phyloP scores from a whole-genome alignment of 139 green algal genomes.

The Auxenochlorella pyrenoidosa region DNA sequence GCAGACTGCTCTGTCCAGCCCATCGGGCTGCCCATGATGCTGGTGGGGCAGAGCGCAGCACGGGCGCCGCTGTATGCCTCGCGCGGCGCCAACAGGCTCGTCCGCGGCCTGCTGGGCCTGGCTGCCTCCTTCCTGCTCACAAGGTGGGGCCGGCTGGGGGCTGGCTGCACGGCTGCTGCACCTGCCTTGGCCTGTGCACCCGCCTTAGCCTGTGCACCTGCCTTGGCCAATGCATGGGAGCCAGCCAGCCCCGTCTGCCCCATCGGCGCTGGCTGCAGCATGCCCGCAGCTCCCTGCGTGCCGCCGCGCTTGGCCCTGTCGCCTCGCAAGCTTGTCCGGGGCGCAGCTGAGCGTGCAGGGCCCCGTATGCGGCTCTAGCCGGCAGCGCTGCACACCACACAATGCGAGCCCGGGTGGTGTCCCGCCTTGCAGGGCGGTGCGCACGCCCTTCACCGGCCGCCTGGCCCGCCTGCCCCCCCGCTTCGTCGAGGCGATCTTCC shows the following conservation, averaged over 20 bases:
- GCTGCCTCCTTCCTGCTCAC: slow-evolving; percentile 17
- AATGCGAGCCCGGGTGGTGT: too few species aligned
- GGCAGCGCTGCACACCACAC: neutral
- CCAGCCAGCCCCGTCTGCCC: too few species aligned
- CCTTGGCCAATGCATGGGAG: too few species aligned
- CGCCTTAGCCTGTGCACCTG: too few species aligned
- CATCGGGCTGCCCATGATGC: slow-evolving; percentile 7
- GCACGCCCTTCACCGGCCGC: slow-evolving; percentile 8
- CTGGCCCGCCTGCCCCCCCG: slow-evolving; percentile 10
- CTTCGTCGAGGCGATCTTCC: slow-evolving; percentile 8
- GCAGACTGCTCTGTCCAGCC: neutral
- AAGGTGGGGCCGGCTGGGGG: neutral
- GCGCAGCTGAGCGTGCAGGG: too few species aligned
- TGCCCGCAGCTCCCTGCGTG: too few species aligned
- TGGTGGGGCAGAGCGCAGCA: slow-evolving; percentile 5
- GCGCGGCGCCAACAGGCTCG: neutral
- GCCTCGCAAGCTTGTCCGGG: too few species aligned
- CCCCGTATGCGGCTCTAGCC: neutral
- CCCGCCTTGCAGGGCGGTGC: neutral
- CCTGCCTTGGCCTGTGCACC: too few species aligned
- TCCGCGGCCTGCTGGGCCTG: neutral
- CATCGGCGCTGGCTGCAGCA: too few species aligned
- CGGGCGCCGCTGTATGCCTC: slow-evolving; percentile 3
- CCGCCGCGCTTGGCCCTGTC: too few species aligned
- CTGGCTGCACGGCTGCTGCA: too few species aligned